Evolutionary conservation across 306 rosid species (phyloP).

Genomic region (Cotoneaster glaucophyllus): DNA sequence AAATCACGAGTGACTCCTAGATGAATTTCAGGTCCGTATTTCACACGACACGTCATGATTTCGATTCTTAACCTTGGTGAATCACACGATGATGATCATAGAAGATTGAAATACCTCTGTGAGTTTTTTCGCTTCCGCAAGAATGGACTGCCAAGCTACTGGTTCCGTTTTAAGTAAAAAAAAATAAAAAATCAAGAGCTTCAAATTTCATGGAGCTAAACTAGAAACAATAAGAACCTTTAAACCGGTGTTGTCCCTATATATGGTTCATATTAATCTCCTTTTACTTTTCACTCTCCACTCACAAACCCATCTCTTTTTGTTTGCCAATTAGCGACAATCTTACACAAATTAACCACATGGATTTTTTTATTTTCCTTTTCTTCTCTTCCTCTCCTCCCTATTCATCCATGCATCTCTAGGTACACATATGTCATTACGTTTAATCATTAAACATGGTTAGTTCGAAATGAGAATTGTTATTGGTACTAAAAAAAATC

Average conservation of each 20-base stretch:
- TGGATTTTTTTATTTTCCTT: conserved; percentile 19
- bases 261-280: background rate
- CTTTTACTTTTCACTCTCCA: background rate
- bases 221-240: background rate
- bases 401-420: conserved; percentile 38
- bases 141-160: no score
- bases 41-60: no score
- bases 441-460: background rate
- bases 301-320: background rate
- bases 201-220: background rate
- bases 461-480: background rate
- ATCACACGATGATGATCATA: accelerated
- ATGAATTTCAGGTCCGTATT: accelerated
- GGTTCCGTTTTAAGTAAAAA: no score
- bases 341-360: no score
- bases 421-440: background rate
- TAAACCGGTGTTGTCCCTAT: background rate
- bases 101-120: accelerated
- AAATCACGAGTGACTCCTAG: no score
- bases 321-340: background rate
- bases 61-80: accelerated
- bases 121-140: accelerated
- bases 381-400: conserved; percentile 39
- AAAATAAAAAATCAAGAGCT: background rate
- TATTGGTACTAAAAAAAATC: accelerated